Conservation (phyloP, 2,329 filamentous ascomycete genomes). For the Dichotomopilus funicola region DNA sequence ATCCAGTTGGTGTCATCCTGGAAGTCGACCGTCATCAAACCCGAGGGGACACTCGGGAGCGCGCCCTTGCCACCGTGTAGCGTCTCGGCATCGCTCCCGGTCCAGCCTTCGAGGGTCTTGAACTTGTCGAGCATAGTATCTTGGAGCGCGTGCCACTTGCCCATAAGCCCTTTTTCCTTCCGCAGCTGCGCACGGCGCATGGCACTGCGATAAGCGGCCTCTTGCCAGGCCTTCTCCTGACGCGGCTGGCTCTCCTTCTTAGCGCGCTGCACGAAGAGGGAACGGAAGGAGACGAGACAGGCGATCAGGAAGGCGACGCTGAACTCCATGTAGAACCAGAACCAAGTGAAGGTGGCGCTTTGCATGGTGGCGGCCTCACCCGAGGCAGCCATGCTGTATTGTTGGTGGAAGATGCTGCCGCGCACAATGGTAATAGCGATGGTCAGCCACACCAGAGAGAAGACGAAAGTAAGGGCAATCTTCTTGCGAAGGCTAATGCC, state of each 20-base stretch:
- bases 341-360: constrained; percentile 2
- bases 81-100: neutral
- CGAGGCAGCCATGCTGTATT: constrained; percentile 6
- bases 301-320: constrained; percentile 20
- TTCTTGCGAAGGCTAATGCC: constrained; percentile 17
- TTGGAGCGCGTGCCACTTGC: neutral
- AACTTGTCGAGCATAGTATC: constrained; percentile 6
- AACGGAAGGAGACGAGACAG: constrained; percentile 21
- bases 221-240: neutral
- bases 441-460: constrained; percentile 16
- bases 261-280: constrained; percentile 15
- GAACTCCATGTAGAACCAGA: constrained; percentile 20
- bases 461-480: constrained; percentile 13
- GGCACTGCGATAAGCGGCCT: constrained; percentile 3
- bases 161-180: neutral
- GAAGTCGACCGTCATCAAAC: constrained; percentile 8
- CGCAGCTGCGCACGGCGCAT: neutral
- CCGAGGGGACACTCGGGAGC: neutral
- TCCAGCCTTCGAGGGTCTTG: neutral
- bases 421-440: constrained; percentile 20
- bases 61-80: too few relatives aligned
- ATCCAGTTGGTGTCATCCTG: neutral
- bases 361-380: neutral
- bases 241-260: neutral
- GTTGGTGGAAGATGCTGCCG: constrained; percentile 14